Conservation (phyloP, 495 filamentous ascomycete genomes). For the Tricharina praecox region DNA sequence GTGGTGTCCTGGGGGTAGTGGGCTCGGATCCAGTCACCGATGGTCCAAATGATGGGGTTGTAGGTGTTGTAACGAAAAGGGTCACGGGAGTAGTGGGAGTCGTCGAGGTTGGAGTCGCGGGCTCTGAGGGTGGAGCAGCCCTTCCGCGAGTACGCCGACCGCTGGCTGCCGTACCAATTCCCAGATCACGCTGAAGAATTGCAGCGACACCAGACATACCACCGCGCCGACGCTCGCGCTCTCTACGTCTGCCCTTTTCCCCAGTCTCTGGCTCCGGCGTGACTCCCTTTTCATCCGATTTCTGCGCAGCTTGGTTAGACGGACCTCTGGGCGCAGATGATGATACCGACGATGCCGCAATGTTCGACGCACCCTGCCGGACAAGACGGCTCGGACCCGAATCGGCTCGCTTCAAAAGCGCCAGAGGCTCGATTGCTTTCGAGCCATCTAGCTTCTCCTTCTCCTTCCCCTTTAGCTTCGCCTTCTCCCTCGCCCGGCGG, state of each 20-base stretch:
- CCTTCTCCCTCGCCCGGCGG: constrained; percentile 39
- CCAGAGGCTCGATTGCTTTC: constrained; percentile 55
- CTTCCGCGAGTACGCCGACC: constrained; percentile 28
- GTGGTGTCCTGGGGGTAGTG: too few species aligned
- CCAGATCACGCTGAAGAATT: constrained; percentile 80
- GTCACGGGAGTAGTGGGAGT: constrained; percentile 22
- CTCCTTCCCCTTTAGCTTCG: constrained; percentile 30
- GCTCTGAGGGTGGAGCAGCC: constrained; percentile 27
- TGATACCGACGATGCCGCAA: not conserved
- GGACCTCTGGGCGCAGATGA: not conserved
- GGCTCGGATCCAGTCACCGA: too few species aligned
- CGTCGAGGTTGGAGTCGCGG: constrained; percentile 15
- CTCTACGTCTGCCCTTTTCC: constrained; percentile 28
- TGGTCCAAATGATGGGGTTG: too few species aligned
- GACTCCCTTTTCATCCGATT: constrained; percentile 1
- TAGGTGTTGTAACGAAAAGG: too few species aligned
- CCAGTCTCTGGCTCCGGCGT: constrained; percentile 9
- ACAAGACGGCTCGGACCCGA: constrained; percentile 28
- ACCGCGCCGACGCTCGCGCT: constrained; percentile 41
- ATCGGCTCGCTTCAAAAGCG: constrained; percentile 36
- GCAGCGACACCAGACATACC: constrained; percentile 59
- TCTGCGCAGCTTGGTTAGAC: not conserved
- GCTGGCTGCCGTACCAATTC: constrained; percentile 42
- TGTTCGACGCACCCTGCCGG: not conserved
- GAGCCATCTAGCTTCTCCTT: constrained; percentile 56